Base-by-base conservation (phyloP, 495 filamentous ascomycete species). In the Cercophora sp. region DNA sequence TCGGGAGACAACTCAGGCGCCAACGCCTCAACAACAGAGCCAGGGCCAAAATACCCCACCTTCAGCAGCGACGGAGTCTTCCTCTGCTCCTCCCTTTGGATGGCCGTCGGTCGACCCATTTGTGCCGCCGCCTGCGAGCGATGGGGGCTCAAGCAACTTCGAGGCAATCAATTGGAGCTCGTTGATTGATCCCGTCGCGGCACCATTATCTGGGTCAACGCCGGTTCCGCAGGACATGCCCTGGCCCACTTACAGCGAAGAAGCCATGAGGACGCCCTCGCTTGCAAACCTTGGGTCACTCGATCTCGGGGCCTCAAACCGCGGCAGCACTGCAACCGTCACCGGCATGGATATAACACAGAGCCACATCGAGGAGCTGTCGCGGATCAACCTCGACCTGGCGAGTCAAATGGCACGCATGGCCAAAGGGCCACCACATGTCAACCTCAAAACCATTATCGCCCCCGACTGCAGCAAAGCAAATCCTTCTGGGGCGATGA, bases 321-420 rank as follows among this genome's bases (percentile, higher is more conserved):
- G 36, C 29, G 23, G 16, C n/a, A n/a, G n/a, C n/a, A n/a, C n/a
- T n/a, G 54, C 15, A 3, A 13, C 27, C 10, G 31, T 22, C 15
- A 18, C n/a, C 11, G 9, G 20, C 11, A 46, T 22, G 11, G 27
- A 43, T 0, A 37, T 27, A 46, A 25, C 42, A 22, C 40, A 37
- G 4, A 4, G 26, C n/a, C 43, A 54, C 32, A 26, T 39, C 2
- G 37, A 62, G 19, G 50, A 47, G n/a, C 56, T 62, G 5, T 58
- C 59, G 13, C 36, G 15, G 15, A 59, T 59, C 2, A 59, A 56
- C 18, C 48, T 56, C 20, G 25, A 54, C 20, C 27, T 59, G n/a
- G 51, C 41, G 18, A 56, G 27, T 1, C 39, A 53, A 23, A 26
- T 62, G 4, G 18, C 26, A 15, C 48, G 32, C 16, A 41, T 62